Percentiles rank a stretch among this genome's conserved stretches.
These are phyloP conservation scores for Eucalyptus regnans DNA, from an alignment of 345 rosid species.

Conservation along the genomic window DNA sequence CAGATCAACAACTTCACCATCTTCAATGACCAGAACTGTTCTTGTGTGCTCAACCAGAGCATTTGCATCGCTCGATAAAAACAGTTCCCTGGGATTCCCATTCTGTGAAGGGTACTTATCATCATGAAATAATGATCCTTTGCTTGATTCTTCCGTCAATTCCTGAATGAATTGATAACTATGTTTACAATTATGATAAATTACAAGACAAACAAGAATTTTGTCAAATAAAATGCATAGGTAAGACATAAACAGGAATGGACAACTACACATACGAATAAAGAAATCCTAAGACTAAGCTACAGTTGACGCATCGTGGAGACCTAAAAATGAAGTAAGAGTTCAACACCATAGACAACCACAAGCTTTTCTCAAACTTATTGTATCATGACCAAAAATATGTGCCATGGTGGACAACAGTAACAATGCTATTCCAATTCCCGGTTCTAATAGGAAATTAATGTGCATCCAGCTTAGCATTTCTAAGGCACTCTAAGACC, in stretches of 20 bases:
- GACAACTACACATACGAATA: not conserved
- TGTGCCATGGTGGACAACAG: not conserved
- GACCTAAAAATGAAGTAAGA: not conserved
- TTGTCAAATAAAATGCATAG: not conserved
- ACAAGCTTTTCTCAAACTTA: not conserved
- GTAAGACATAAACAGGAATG: not conserved
- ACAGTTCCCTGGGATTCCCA: slow-evolving; percentile 72
- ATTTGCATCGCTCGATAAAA: slow-evolving; percentile 84
- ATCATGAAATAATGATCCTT: slow-evolving; percentile 51
- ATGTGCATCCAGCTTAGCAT: not conserved
- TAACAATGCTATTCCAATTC: not conserved
- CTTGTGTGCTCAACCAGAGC: slow-evolving; percentile 94
- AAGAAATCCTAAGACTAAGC: not conserved
- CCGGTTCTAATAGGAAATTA: not conserved
- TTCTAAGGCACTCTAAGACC: not conserved
- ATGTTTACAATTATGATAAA: not conserved
- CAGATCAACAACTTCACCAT: slow-evolving; percentile 84
- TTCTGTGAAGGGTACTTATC: slow-evolving; percentile 48
- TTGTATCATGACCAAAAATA: not conserved
- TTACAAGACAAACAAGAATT: not conserved
- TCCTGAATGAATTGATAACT: slow-evolving; percentile 25
- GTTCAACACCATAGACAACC: not conserved
- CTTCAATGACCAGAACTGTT: slow-evolving; percentile 88
- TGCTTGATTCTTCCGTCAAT: slow-evolving; percentile 26
- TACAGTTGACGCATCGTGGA: not conserved